phyloP scores from a whole-genome alignment of 2,329 filamentous ascomycete species.

The Fusarium albosuccineum region DNA sequence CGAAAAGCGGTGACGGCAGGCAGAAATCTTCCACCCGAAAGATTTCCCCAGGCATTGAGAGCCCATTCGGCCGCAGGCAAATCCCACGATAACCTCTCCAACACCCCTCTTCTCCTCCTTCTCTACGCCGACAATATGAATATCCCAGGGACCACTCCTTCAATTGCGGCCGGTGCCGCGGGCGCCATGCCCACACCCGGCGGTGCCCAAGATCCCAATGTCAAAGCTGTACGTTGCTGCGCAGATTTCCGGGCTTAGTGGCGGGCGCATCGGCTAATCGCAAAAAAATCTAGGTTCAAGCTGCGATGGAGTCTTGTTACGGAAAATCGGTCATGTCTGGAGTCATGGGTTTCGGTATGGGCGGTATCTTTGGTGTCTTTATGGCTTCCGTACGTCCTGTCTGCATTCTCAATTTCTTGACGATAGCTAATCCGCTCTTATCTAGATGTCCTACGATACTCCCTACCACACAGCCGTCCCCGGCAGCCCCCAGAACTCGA shows the following conservation, averaged over 20 bases:
- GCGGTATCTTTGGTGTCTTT: conserved; percentile 94
- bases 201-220: conserved; percentile 62
- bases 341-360: conserved; percentile 93
- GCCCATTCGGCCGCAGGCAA: conserved; percentile 32
- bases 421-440: conserved; percentile 28
- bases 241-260: neutral
- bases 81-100: conserved; percentile 32
- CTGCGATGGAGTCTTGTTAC: conserved; percentile 90
- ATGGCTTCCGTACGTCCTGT: conserved; percentile 86
- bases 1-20: conserved; percentile 53
- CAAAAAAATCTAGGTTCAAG: conserved; percentile 74
- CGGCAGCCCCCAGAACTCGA: conserved; percentile 54
- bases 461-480: conserved; percentile 73
- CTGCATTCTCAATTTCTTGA: neutral
- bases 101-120: conserved; percentile 1
- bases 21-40: conserved; percentile 56
- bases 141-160: conserved; percentile 51
- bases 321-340: conserved; percentile 91
- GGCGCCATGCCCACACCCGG: conserved; percentile 42
- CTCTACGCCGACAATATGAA: conserved; percentile 51
- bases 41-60: conserved; percentile 34
- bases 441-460: conserved; percentile 97
- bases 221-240: conserved; percentile 60
- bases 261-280: conserved; percentile 17
- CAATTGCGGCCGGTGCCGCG: conserved; percentile 34